Evolutionary conservation across 2,329 filamentous ascomycete genomes (phyloP).

Genomic region (Fusarium circinatum): DNA sequence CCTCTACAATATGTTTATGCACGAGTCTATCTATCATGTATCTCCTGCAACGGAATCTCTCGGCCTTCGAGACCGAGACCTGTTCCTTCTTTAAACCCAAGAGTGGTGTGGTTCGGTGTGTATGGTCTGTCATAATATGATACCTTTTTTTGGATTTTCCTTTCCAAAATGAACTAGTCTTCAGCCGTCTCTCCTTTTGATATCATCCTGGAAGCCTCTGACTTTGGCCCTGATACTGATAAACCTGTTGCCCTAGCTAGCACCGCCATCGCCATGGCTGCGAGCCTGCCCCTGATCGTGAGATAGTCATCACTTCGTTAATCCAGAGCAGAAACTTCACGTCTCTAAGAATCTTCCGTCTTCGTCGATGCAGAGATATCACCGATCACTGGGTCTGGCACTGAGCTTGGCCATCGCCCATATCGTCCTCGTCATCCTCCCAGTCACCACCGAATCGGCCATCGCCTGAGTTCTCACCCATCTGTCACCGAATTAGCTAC

Average conservation of each 20-base stretch:
- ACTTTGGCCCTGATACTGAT: background rate
- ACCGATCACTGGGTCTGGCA: slow-evolving; percentile 76
- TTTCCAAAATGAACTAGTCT: slow-evolving; percentile 13
- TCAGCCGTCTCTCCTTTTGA: slow-evolving; percentile 13
- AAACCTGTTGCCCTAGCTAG: background rate
- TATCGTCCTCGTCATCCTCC: slow-evolving; percentile 75
- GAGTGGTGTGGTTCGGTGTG: slow-evolving; percentile 19
- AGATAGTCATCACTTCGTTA: slow-evolving; percentile 44
- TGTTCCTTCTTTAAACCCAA: slow-evolving; percentile 11
- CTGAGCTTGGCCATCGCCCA: slow-evolving; percentile 72
- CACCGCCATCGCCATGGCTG: slow-evolving; percentile 17
- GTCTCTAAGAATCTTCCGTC: slow-evolving; percentile 20
- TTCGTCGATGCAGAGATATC: background rate
- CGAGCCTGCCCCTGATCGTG: slow-evolving; percentile 22
- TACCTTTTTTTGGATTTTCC: slow-evolving; percentile 18
- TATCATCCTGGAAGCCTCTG: background rate
- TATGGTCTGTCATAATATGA: slow-evolving; percentile 9
- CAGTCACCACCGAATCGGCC: slow-evolving; percentile 72
- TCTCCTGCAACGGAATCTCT: background rate
- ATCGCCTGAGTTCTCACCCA: slow-evolving; percentile 77
- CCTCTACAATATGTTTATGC: slow-evolving; percentile 16
- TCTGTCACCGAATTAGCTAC: slow-evolving; percentile 54
- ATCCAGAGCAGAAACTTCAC: slow-evolving; percentile 19
- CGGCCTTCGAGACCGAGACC: slow-evolving; percentile 10
- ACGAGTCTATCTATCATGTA: slow-evolving; percentile 24